Evolutionary conservation across 169 alveolate species (phyloP), one percentile per base, ranked within the genome.

Genomic region (Sarcocystis neurona): DNA sequence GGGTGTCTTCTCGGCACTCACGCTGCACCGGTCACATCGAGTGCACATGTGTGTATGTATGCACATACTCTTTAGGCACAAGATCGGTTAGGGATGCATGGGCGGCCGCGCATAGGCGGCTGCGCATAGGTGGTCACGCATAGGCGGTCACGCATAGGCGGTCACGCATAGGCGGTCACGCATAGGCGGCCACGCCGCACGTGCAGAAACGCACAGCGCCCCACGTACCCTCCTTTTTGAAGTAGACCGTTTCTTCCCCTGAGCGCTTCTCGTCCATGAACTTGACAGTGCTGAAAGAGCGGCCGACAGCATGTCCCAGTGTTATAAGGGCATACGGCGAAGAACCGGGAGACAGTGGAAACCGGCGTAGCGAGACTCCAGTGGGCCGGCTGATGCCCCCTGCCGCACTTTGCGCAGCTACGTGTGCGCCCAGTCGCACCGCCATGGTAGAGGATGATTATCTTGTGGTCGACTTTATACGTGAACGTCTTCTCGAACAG

Each of bases 201-300:
- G 63, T 53, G 63, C 30, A 53, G 20, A 53, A 20, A 10, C 63
- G 63, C 10, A 4, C 37, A 34, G 10, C 8, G 56, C 66, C 0
- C 63, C 60, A 34, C 63, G n/a, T 85, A 91, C 95, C 95, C 91
- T 93, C 94, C 63, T 93, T 93, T 74, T 93, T 90, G 89, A 93
- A 93, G 75, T 92, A 87, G 39, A 91, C 84, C 12, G 93, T 79
- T 80, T 93, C 95, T 37, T 93, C 95, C 20, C 93, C 92, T 12
- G 91, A 88, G 46, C 94, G 79, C 44, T 89, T 93, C 80, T 88
- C 79, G 48, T 93, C 95, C 78, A 93, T 75, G 56, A 93, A 93
- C 60, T 89, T 90, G 48, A 93, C 95, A 2, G 93, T 90, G 48
- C 89, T 88, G 79, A 93, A 91, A 30, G n/a, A n/a, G n/a, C n/a